Conservation (phyloP, 2,329 filamentous ascomycete genomes). For the Fusarium verticillioides region DNA sequence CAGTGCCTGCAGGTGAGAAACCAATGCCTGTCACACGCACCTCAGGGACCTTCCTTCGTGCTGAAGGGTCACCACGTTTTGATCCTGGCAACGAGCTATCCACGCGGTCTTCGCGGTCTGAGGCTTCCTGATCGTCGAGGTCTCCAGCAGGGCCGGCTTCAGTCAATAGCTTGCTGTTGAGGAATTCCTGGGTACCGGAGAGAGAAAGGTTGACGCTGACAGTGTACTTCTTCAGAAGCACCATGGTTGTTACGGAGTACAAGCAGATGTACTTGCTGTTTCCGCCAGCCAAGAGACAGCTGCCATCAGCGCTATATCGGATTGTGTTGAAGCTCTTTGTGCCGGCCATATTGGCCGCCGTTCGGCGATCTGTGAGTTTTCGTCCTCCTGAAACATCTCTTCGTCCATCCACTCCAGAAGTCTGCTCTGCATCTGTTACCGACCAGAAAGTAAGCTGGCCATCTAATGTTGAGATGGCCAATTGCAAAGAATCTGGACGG, state of each 20-base stretch:
- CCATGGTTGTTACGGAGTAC: slow-evolving; percentile 93
- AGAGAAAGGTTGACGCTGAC: slow-evolving; percentile 96
- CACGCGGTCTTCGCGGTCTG: slow-evolving; percentile 85
- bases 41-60: slow-evolving; percentile 79
- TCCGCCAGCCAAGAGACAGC: slow-evolving; percentile 87
- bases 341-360: slow-evolving; percentile 88
- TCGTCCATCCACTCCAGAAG: slow-evolving; percentile 86
- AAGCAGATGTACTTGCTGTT: slow-evolving; percentile 99
- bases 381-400: slow-evolving; percentile 94
- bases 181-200: slow-evolving; percentile 94
- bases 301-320: slow-evolving; percentile 91
- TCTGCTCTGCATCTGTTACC: slow-evolving; percentile 85
- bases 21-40: slow-evolving; percentile 85
- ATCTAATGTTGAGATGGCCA: slow-evolving; percentile 92
- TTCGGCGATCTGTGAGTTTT: slow-evolving; percentile 86
- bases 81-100: slow-evolving; percentile 86
- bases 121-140: slow-evolving; percentile 89
- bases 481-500: slow-evolving; percentile 88
- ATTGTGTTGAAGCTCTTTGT: slow-evolving; percentile 92
- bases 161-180: slow-evolving; percentile 91
- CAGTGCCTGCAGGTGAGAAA: slow-evolving; percentile 88
- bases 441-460: slow-evolving; percentile 97
- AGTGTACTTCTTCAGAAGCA: slow-evolving; percentile 92
- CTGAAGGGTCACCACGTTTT: slow-evolving; percentile 84
- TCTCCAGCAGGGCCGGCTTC: slow-evolving; percentile 87